These are phyloP conservation scores for Vicia villosa DNA, from an alignment of 306 rosid species.

Conservation along the genomic window DNA sequence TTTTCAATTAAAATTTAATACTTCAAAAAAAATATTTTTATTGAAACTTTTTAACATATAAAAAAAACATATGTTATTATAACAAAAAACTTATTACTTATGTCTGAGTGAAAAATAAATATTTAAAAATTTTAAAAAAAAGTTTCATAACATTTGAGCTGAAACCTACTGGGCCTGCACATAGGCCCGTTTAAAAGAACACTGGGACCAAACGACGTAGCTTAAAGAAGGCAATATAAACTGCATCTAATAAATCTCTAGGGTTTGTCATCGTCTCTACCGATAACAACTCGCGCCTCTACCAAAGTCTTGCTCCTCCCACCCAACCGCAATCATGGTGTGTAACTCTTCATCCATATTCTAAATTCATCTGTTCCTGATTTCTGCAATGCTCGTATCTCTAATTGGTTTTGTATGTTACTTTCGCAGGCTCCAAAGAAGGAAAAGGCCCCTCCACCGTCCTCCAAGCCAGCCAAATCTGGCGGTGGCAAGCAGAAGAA, in stretches of 20 bases:
- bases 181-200: neutral
- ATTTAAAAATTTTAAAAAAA: no score
- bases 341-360: neutral
- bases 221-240: neutral
- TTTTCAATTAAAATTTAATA: no score
- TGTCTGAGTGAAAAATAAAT: no score
- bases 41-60: no score
- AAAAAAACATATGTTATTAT: no score
- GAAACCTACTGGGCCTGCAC: neutral
- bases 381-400: neutral
- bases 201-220: slow-evolving; percentile 11
- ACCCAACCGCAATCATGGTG: neutral
- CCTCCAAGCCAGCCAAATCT: slow-evolving; percentile 71
- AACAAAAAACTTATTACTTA: no score
- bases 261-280: slow-evolving; percentile 6
- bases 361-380: neutral
- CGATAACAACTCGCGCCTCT: slow-evolving; percentile 32
- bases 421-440: slow-evolving; percentile 67
- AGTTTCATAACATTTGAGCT: no score
- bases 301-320: neutral
- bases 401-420: neutral
- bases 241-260: neutral
- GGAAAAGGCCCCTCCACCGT: slow-evolving; percentile 71
- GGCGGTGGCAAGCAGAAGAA: slow-evolving; percentile 83
- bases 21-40: no score